phyloP scores from a whole-genome alignment of 768 basidiomycete genomes.

The Amanita molliuscula region DNA sequence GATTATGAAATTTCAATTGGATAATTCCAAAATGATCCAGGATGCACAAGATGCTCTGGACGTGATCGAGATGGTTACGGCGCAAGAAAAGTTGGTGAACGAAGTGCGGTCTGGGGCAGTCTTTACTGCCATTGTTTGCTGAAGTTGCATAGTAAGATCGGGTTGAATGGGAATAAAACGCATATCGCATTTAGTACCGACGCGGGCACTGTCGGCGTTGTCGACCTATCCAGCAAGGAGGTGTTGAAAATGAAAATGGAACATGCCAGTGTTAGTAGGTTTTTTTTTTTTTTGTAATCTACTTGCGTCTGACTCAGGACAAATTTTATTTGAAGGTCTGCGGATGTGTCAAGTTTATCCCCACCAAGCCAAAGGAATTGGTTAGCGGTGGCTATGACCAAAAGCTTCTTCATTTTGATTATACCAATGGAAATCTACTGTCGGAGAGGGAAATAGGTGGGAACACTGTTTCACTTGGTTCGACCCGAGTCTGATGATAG shows the following conservation, averaged over 20 bases:
- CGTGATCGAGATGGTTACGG: conserved; percentile 34
- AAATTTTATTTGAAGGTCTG: conserved; percentile 51
- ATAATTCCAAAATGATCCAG: conserved; percentile 42
- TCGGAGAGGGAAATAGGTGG: conserved; percentile 53
- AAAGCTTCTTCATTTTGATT: conserved; percentile 58
- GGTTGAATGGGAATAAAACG: conserved; percentile 42
- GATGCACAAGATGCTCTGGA: conserved; percentile 35
- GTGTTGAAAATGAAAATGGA: conserved; percentile 48
- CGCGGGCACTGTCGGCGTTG: conserved; percentile 53
- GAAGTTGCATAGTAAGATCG: conserved; percentile 46
- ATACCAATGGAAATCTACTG: conserved; percentile 39
- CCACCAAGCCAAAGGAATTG: conserved; percentile 58
- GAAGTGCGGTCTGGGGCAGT: conserved; percentile 37
- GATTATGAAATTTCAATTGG: conserved; percentile 38
- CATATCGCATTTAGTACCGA: conserved; percentile 64
- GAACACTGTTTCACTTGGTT: conserved; percentile 8
- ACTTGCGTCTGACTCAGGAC: background rate
- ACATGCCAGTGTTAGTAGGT: conserved; percentile 60
- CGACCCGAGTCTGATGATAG: conserved; percentile 2
- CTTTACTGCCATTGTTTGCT: conserved; percentile 9
- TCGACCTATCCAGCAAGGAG: conserved; percentile 42
- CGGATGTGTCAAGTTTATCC: conserved; percentile 59
- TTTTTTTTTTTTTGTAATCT: conserved; percentile 4
- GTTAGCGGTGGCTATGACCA: conserved; percentile 75
- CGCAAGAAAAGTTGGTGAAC: conserved; percentile 52